A percentile compares a stretch with the other conserved stretches of the same genome.
Conservation (phyloP, 768 basidiomycete genomes). For the Exidia glandulosa region DNA sequence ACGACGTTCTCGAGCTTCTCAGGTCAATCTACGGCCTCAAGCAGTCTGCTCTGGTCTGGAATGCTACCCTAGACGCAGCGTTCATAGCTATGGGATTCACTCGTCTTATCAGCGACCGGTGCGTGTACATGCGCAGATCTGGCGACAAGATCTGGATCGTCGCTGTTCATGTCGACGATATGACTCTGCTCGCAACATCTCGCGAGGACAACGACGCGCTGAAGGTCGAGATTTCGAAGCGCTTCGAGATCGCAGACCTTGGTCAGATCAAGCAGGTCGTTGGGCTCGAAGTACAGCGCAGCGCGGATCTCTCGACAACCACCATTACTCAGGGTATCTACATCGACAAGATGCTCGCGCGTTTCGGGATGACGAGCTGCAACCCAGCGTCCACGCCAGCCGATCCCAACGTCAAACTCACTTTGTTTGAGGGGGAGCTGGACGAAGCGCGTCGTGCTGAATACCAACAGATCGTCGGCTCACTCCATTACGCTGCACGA, state of each 20-base stretch:
- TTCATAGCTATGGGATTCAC: slow-evolving; percentile 8
- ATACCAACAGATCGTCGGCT: slow-evolving; percentile 15
- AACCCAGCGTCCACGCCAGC: background rate
- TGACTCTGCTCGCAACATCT: slow-evolving; percentile 14
- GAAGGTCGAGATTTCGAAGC: slow-evolving; percentile 14
- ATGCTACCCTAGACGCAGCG: slow-evolving; percentile 5
- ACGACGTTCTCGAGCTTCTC: background rate
- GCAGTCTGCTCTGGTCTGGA: slow-evolving; percentile 5
- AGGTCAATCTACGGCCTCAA: slow-evolving; percentile 6
- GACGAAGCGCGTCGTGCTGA: slow-evolving; percentile 4
- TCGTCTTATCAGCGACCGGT: slow-evolving; percentile 2
- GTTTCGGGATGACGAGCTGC: background rate
- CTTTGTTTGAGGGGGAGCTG: background rate
- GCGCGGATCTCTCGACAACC: background rate
- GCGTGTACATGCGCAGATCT: slow-evolving; percentile 1
- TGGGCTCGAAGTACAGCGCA: background rate
- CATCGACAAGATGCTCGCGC: background rate
- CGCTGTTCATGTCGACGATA: slow-evolving; percentile 21
- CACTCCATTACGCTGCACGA: slow-evolving; percentile 18
- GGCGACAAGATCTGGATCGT: background rate
- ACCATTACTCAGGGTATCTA: background rate
- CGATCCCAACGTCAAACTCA: slow-evolving; percentile 2
- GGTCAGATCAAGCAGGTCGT: slow-evolving; percentile 9
- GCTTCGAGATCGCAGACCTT: slow-evolving; percentile 16
- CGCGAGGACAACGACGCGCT: slow-evolving; percentile 11